A percentile compares a stretch with the other conserved stretches of the same genome.
These are phyloP conservation scores for Trypethelium eluteriae DNA, from an alignment of 495 filamentous ascomycete genomes.

Conservation along the genomic window DNA sequence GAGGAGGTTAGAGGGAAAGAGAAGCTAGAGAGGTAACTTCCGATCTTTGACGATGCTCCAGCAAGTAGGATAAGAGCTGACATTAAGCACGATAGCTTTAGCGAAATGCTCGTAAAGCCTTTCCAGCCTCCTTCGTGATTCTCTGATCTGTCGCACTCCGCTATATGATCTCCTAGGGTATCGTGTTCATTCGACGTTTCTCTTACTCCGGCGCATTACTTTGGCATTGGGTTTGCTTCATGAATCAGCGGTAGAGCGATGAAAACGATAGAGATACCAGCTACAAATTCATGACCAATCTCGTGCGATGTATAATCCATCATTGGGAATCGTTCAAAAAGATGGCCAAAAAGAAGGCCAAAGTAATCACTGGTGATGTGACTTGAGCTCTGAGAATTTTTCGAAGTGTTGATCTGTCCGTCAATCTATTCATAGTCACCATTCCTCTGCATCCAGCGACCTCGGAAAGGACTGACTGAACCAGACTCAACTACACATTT, in stretches of 20 bases:
- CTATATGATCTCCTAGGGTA: not conserved
- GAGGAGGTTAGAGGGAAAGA: constrained; percentile 96
- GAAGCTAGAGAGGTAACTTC: constrained; percentile 66
- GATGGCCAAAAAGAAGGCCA: too few relatives aligned
- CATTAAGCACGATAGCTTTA: constrained; percentile 50
- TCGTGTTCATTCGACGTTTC: not conserved
- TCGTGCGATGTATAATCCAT: too few relatives aligned
- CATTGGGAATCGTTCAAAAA: too few relatives aligned
- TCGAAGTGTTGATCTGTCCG: too few relatives aligned
- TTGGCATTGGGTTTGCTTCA: not conserved
- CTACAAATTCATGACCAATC: not conserved
- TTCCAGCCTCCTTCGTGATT: constrained; percentile 65
- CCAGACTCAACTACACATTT: too few relatives aligned
- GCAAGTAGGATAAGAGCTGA: not conserved
- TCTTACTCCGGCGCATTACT: not conserved
- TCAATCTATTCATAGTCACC: too few relatives aligned
- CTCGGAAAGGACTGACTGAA: too few relatives aligned
- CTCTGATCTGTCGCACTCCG: not conserved
- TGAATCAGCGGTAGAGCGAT: not conserved
- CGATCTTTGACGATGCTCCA: not conserved
- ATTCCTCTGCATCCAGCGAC: too few relatives aligned
- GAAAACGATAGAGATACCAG: constrained; percentile 8
- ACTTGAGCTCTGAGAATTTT: too few relatives aligned
- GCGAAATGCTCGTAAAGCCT: constrained; percentile 82
- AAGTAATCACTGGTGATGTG: too few relatives aligned